phyloP scores from a whole-genome alignment of 345 rosid genomes.

The Gossypium herbaceum region DNA sequence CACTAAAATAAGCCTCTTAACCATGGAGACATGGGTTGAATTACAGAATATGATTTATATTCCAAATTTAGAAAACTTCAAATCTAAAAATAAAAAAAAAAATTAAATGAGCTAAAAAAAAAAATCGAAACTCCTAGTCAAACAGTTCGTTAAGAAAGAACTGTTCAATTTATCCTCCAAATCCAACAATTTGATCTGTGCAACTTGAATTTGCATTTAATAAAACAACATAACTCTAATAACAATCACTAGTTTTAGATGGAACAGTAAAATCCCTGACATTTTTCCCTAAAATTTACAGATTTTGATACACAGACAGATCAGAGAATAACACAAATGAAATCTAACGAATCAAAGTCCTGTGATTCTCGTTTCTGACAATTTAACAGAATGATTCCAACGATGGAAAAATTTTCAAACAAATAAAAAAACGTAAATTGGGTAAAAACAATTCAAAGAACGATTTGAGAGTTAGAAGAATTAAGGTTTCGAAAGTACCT shows the following conservation, averaged over 20 bases:
- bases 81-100: background rate
- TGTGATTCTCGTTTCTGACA: background rate
- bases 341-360: constrained; percentile 3
- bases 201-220: background rate
- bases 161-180: background rate
- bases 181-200: background rate
- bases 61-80: background rate
- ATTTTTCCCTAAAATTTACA: background rate
- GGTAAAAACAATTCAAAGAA: background rate
- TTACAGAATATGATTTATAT: background rate
- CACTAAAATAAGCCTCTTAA: background rate
- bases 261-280: background rate
- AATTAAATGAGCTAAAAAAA: background rate
- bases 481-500: background rate
- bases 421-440: background rate
- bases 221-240: background rate
- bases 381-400: background rate
- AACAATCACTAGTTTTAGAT: background rate
- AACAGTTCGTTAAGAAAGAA: background rate
- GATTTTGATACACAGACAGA: background rate
- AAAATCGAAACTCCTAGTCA: background rate
- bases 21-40: background rate
- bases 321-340: background rate
- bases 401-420: background rate
- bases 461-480: background rate